Conservation (phyloP, 208 protist species). For the Herpetomonas muscarum region DNA sequence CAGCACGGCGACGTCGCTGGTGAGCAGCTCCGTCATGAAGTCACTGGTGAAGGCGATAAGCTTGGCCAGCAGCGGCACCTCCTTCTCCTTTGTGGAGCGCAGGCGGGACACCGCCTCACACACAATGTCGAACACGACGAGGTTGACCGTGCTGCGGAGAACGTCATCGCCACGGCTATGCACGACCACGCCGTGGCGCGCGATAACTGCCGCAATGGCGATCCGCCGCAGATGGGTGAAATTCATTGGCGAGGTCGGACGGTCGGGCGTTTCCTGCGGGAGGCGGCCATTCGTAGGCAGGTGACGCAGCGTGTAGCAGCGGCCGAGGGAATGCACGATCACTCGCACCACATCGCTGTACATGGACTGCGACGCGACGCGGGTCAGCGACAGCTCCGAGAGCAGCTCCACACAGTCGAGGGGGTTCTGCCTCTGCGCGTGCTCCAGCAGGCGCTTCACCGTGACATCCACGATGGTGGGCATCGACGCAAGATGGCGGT, state of each 20-base stretch:
- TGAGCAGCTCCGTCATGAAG: slow-evolving; percentile 56
- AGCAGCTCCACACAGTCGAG: slow-evolving; percentile 67
- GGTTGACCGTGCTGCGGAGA: slow-evolving; percentile 75
- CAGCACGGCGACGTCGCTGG: slow-evolving; percentile 63
- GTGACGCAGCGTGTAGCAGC: slow-evolving; percentile 71
- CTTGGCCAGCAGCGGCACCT: slow-evolving; percentile 51
- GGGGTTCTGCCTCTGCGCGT: slow-evolving; percentile 50
- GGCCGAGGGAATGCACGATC: slow-evolving; percentile 49
- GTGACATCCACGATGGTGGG: slow-evolving; percentile 58
- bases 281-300: slow-evolving; percentile 80
- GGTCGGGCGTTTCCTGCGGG: slow-evolving; percentile 23
- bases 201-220: slow-evolving; percentile 55
- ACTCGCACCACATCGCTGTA: slow-evolving; percentile 71
- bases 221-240: slow-evolving; percentile 47
- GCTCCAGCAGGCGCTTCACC: slow-evolving; percentile 50
- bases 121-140: slow-evolving; percentile 84
- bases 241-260: slow-evolving; percentile 13
- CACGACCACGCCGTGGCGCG: slow-evolving; percentile 61
- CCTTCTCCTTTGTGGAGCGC: slow-evolving; percentile 38
- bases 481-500: slow-evolving; percentile 63
- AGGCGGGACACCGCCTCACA: slow-evolving; percentile 75
- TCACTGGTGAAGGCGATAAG: slow-evolving; percentile 70
- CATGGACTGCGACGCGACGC: slow-evolving; percentile 51
- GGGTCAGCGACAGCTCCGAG: slow-evolving; percentile 65
- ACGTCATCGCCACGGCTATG: slow-evolving; percentile 79